Base-by-base conservation (phyloP, 352 stramenopile species). In the Phytophthora brassicae region DNA sequence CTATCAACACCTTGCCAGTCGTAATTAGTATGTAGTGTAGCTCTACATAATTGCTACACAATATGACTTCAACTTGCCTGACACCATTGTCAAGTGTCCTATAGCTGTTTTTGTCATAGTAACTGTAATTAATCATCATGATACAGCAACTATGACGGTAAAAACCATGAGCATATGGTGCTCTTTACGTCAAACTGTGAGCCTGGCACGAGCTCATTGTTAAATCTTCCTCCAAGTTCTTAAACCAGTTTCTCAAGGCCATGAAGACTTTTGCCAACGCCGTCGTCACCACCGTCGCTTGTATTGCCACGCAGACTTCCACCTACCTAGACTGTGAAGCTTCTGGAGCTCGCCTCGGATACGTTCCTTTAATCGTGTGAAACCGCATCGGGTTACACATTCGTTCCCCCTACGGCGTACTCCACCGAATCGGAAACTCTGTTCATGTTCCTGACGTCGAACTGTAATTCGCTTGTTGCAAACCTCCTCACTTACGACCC, bases 371-470 rank as follows among this genome's bases (percentile, higher is more conserved):
- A 41, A 0, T 29, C 58, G 53, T 79, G 68, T 45, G 31, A 78
- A 43, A 65, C 26, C 8, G 62, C 42, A 8, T 77, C 72, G 36
- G 60, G 62, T 29, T 81, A 68, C 59, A 28, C 44, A 26, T 72
- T 81, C 44, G 50, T 81, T 17, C 72, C 72, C 26, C 72, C 72
- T 3, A 47, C 51, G 22, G 61, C 66, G 13, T 71, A 75, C 50
- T 69, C 72, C 17, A 75, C 69, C 1, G 56, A 64, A 6, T 12
- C 41, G 8, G 51, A 81, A 36, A 50, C 77, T 16, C 16, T 70
- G 51, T 56, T 79, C 56, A 75, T 81, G 66, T 81, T 69, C 44
- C 36, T 74, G 26, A 70, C 66, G 48, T 16, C 56, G 31, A 66
- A 73, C 22, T 81, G 72, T 46, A 38, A 65, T 52, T 65, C 61